Percentiles rank a stretch among this genome's conserved stretches.
Conservation (phyloP, 192 early-diverging fungal genomes). For the Rhizophagus clarus region DNA sequence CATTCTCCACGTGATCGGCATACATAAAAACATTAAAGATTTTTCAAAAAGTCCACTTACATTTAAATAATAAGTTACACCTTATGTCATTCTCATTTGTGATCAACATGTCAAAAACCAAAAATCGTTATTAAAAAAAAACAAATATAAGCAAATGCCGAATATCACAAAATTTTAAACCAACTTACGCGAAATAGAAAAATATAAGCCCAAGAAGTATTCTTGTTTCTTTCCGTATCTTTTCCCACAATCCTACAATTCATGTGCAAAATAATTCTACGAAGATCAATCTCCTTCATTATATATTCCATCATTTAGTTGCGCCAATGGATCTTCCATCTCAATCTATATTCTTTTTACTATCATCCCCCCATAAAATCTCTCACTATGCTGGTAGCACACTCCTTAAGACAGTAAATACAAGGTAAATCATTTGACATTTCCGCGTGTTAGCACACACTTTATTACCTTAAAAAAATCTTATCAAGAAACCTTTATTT, state of each 20-base stretch:
- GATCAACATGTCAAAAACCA: not conserved
- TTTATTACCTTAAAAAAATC: constrained; percentile 9
- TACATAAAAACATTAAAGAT: not conserved
- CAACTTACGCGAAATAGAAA: no score
- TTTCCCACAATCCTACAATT: not conserved
- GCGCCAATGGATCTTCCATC: not conserved
- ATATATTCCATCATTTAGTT: not conserved
- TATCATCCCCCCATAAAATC: not conserved
- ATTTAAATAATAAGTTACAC: not conserved
- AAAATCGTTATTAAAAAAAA: no score
- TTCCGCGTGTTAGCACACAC: not conserved
- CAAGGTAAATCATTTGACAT: not conserved
- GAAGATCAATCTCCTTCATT: not conserved
- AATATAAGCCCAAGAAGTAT: no score
- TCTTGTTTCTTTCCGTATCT: not conserved
- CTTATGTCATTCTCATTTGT: not conserved
- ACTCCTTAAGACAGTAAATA: not conserved
- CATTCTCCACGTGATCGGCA: not conserved
- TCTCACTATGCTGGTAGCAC: not conserved
- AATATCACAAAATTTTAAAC: no score
- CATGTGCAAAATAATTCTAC: not conserved
- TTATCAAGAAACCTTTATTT: constrained; percentile 4
- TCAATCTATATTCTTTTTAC: not conserved
- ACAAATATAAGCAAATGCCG: no score
- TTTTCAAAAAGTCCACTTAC: not conserved